These are phyloP conservation scores for Myxozyma melibiosi DNA, from an alignment of 805 yeast species.

Conservation along the genomic window DNA sequence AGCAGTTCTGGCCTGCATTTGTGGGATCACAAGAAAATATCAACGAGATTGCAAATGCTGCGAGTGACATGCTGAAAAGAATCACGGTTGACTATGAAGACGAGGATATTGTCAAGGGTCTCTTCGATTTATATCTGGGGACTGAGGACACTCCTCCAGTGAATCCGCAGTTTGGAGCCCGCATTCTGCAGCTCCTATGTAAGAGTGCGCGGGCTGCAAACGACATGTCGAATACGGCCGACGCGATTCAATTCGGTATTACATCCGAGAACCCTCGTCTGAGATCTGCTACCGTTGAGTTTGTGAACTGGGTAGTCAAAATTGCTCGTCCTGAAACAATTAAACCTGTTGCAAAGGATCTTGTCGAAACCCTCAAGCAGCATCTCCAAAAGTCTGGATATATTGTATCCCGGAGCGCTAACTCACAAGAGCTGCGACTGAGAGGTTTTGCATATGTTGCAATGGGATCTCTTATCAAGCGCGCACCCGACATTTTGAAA, in stretches of 20 bases:
- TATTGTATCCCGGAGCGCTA: conserved; percentile 35
- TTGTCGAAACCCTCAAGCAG: conserved; percentile 20
- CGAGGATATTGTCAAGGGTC: conserved; percentile 45
- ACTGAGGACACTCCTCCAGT: conserved; percentile 47
- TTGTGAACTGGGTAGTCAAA: conserved; percentile 62
- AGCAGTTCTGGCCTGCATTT: conserved; percentile 53
- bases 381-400: conserved; percentile 40
- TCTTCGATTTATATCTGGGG: conserved; percentile 59
- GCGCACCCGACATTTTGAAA: conserved; percentile 39
- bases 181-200: conserved; percentile 52
- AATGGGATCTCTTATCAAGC: conserved; percentile 58
- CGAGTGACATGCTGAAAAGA: conserved; percentile 56
- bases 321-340: conserved; percentile 37
- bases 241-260: conserved; percentile 56
- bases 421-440: conserved; percentile 41
- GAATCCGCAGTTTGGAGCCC: conserved; percentile 49
- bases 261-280: conserved; percentile 55
- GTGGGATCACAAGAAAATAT: conserved; percentile 66
- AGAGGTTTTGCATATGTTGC: conserved; percentile 76
- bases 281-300: conserved; percentile 60
- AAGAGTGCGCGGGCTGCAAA: conserved; percentile 57
- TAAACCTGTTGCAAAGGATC: conserved; percentile 22
- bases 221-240: conserved; percentile 51
- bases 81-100: conserved; percentile 57
- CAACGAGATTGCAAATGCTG: conserved; percentile 57